Evolutionary conservation across 1,139 yeast genomes (phyloP).

Genomic region (Pichia sp.): DNA sequence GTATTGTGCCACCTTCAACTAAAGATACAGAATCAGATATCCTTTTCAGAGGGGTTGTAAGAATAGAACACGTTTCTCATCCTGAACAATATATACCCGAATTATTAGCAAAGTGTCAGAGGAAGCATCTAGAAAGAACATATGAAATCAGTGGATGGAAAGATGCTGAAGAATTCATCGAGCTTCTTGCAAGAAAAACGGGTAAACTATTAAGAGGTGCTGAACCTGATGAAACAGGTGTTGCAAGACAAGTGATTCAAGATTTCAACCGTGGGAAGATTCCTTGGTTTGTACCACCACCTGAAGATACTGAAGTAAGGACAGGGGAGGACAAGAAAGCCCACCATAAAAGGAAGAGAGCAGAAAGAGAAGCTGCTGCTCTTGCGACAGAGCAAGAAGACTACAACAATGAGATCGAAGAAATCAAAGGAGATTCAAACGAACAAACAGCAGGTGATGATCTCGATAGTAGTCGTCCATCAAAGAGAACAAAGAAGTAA

Average conservation of each 20-base stretch:
- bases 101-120: constrained; percentile 74
- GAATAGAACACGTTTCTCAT: constrained; percentile 91
- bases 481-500: constrained; percentile 9
- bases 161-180: constrained; percentile 76
- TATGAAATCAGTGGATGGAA: constrained; percentile 93
- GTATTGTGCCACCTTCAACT: constrained; percentile 92
- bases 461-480: constrained; percentile 1
- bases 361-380: constrained; percentile 30
- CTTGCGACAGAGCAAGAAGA: constrained; percentile 22
- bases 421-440: constrained; percentile 11
- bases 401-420: constrained; percentile 14
- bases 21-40: constrained; percentile 93
- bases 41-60: constrained; percentile 90
- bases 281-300: constrained; percentile 97
- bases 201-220: constrained; percentile 95
- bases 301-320: constrained; percentile 51
- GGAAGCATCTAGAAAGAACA: constrained; percentile 89
- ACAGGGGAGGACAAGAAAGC: constrained; percentile 52
- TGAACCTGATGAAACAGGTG: constrained; percentile 93
- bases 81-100: constrained; percentile 96
- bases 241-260: constrained; percentile 81
- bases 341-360: constrained; percentile 43
- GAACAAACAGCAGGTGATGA: constrained; percentile 4
- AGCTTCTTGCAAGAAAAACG: constrained; percentile 81
- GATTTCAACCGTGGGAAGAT: constrained; percentile 96